Percentiles rank a stretch among this genome's conserved stretches.
Evolutionary conservation across 225 moss, liverwort and hornwort species (phyloP).

Genomic region (Pseudoscleropodium purum): DNA sequence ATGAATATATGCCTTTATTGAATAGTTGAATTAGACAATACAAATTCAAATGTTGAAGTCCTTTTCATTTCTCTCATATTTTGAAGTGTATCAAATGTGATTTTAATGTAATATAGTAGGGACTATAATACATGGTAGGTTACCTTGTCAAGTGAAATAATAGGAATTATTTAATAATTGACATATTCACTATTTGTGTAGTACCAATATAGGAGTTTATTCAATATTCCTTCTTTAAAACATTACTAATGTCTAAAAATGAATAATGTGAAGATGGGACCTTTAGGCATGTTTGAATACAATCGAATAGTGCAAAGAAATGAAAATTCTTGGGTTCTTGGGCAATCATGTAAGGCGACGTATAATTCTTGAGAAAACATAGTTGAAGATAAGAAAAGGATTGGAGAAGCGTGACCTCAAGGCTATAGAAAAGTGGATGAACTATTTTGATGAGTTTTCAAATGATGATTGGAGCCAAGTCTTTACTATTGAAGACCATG

Average conservation of each 20-base stretch:
- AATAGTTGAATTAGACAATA: neutral
- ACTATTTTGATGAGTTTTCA: too few relatives aligned
- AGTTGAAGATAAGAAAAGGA: too few relatives aligned
- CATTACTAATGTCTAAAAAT: neutral
- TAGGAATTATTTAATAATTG: neutral
- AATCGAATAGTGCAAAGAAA: too few relatives aligned
- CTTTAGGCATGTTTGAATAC: neutral
- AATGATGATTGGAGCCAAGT: too few relatives aligned
- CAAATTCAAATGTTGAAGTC: neutral
- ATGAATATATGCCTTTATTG: neutral
- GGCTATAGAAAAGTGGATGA: too few relatives aligned
- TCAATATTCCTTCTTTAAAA: neutral
- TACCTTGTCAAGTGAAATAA: neutral
- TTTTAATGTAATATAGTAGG: neutral
- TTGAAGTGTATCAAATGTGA: neutral
- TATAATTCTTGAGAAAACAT: too few relatives aligned
- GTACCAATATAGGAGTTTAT: neutral
- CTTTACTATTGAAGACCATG: too few relatives aligned
- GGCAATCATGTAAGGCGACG: too few relatives aligned
- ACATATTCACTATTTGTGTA: neutral
- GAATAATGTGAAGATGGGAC: neutral
- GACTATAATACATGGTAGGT: too few relatives aligned
- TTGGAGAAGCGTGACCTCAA: too few relatives aligned
- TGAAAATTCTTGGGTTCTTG: too few relatives aligned
- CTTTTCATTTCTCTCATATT: neutral